phyloP scores from a whole-genome alignment of 1,139 yeast species.

The Meyerozyma athensensis region DNA sequence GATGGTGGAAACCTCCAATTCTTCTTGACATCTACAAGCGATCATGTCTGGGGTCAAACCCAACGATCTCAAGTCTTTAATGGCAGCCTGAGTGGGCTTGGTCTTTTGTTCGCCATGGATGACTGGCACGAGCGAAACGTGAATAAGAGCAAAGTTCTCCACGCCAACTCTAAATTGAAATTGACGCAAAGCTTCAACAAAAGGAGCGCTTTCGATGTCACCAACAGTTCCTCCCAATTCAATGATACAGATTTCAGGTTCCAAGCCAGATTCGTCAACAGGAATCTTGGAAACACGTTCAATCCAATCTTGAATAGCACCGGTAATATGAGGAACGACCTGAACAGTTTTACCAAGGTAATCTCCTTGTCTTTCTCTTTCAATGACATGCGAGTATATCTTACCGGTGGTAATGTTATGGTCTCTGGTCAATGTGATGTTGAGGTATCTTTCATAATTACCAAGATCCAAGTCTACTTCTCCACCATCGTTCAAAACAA shows the following conservation, averaged over 20 bases:
- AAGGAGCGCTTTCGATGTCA: constrained; percentile 97
- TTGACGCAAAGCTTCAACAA: constrained; percentile 97
- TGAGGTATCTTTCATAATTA: constrained; percentile 93
- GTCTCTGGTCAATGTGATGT: constrained; percentile 85
- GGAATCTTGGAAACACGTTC: constrained; percentile 89
- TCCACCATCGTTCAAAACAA: constrained; percentile 97
- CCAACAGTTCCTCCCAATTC: constrained; percentile 99
- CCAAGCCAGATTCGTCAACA: constrained; percentile 85
- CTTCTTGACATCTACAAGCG: constrained; percentile 93
- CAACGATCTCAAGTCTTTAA: constrained; percentile 89
- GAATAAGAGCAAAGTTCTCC: constrained; percentile 92
- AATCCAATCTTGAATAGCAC: constrained; percentile 98
- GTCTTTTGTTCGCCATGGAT: constrained; percentile 99
- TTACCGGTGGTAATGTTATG: constrained; percentile 98
- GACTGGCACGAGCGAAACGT: constrained; percentile 94
- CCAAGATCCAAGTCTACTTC: constrained; percentile 98
- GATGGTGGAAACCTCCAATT: constrained; percentile 75
- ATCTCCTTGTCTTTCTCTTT: constrained; percentile 94
- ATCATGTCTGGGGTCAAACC: constrained; percentile 96
- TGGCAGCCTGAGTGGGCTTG: constrained; percentile 98
- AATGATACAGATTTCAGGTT: constrained; percentile 90
- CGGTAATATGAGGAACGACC: constrained; percentile 96
- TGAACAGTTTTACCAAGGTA: constrained; percentile 99
- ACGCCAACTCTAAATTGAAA: constrained; percentile 95
- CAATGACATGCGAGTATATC: constrained; percentile 89